These are phyloP conservation scores for Wickerhamomyces sp. DNA, from an alignment of 1,139 yeast genomes.

Conservation along the genomic window DNA sequence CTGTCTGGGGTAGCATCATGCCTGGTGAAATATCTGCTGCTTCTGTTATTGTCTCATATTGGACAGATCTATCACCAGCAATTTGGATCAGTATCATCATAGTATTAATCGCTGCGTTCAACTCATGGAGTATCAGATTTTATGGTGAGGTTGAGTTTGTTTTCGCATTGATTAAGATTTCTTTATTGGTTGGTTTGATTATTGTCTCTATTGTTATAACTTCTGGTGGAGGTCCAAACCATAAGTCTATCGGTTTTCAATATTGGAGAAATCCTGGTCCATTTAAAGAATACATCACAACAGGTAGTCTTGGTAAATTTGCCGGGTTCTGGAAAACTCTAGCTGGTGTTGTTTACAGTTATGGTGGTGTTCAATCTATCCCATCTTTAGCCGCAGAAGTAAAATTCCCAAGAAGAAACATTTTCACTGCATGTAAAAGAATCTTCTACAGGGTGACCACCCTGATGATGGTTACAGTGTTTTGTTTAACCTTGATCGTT, in stretches of 20 bases:
- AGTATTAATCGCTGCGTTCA: slow-evolving; percentile 34
- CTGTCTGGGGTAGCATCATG: slow-evolving; percentile 49
- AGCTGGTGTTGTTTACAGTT: slow-evolving; percentile 23
- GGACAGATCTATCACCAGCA: slow-evolving; percentile 44
- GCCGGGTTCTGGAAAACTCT: slow-evolving; percentile 19
- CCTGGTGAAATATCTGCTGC: slow-evolving; percentile 78
- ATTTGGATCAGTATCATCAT: slow-evolving; percentile 47
- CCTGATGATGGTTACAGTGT: slow-evolving; percentile 37
- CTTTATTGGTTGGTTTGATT: slow-evolving; percentile 43
- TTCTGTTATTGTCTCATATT: slow-evolving; percentile 51
- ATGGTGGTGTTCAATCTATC: slow-evolving; percentile 39
- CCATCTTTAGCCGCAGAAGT: slow-evolving; percentile 42
- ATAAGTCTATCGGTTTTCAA: slow-evolving; percentile 47
- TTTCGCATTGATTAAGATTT: slow-evolving; percentile 44
- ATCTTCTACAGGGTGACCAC: slow-evolving; percentile 37
- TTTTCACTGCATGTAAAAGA: slow-evolving; percentile 39
- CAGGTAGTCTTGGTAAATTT: slow-evolving; percentile 49
- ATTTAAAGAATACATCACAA: slow-evolving; percentile 41
- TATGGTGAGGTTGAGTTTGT: slow-evolving; percentile 48
- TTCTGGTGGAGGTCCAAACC: slow-evolving; percentile 58
- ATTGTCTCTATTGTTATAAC: slow-evolving; percentile 46
- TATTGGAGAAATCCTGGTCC: slow-evolving; percentile 62
- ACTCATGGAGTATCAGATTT: slow-evolving; percentile 42
- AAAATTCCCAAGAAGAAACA: slow-evolving; percentile 36
- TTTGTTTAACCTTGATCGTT: slow-evolving; percentile 39